phyloP scores from a whole-genome alignment of 2,329 filamentous ascomycete species.

The Lachnellula arida region DNA sequence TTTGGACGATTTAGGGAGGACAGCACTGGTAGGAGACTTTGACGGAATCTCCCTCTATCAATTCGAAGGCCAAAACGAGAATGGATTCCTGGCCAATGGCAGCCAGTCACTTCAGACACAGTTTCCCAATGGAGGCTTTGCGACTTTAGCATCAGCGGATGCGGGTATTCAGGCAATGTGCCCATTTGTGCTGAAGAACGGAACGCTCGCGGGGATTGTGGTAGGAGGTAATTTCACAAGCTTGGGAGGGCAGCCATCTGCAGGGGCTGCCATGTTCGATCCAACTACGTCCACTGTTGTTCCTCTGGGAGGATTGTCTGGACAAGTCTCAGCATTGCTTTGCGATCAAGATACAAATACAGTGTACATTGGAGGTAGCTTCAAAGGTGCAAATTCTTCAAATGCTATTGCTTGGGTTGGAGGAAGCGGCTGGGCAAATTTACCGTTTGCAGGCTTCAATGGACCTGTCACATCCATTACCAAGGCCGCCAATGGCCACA shows the following conservation, averaged over 20 bases:
- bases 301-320: slow-evolving; percentile 74
- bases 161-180: slow-evolving; percentile 88
- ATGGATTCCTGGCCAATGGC: slow-evolving; percentile 64
- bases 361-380: slow-evolving; percentile 90
- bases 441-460: slow-evolving; percentile 93
- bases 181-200: slow-evolving; percentile 62
- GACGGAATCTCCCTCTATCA: slow-evolving; percentile 86
- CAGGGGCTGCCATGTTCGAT: slow-evolving; percentile 77
- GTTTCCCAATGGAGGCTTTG: slow-evolving; percentile 81
- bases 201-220: slow-evolving; percentile 67
- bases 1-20: slow-evolving; percentile 70
- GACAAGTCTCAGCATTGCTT: slow-evolving; percentile 74
- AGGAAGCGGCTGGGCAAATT: slow-evolving; percentile 65
- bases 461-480: slow-evolving; percentile 83
- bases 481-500: slow-evolving; percentile 73
- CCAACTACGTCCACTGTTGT: slow-evolving; percentile 64
- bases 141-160: slow-evolving; percentile 70
- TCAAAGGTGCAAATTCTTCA: slow-evolving; percentile 72
- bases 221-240: slow-evolving; percentile 96
- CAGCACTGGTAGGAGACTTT: slow-evolving; percentile 86
- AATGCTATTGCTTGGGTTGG: slow-evolving; percentile 83
- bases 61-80: slow-evolving; percentile 73
- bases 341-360: slow-evolving; percentile 73
- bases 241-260: slow-evolving; percentile 69
- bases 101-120: slow-evolving; percentile 75